A percentile compares a stretch with the other conserved stretches of the same genome.
phyloP scores from a whole-genome alignment of 306 rosid genomes.

The Vigna radiata region DNA sequence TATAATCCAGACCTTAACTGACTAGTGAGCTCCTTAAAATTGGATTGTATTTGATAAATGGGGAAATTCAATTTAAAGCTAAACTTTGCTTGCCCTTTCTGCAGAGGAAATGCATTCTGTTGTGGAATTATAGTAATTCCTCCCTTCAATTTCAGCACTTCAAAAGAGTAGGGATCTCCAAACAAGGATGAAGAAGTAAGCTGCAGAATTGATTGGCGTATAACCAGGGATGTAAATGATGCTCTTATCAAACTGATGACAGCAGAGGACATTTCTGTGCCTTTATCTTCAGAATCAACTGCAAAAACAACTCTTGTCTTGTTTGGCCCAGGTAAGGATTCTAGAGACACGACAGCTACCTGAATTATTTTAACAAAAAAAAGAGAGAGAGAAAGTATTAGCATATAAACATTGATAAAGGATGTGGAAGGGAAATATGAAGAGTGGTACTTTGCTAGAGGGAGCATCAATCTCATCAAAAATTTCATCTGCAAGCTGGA shows the following conservation, averaged over 20 bases:
- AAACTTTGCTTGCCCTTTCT: conserved; percentile 66
- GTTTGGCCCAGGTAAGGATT: conserved; percentile 57
- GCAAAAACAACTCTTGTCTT: conserved; percentile 73
- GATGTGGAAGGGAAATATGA: conserved; percentile 16
- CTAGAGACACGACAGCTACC: conserved; percentile 74
- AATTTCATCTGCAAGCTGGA: conserved; percentile 68
- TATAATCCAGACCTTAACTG: conserved; percentile 79
- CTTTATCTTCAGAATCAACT: conserved; percentile 57
- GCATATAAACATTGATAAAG: conserved; percentile 25
- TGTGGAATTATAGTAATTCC: conserved; percentile 79
- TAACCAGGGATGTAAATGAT: conserved; percentile 54
- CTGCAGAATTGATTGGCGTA: conserved; percentile 53
- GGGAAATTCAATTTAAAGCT: conserved; percentile 83
- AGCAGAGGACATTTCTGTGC: conserved; percentile 57
- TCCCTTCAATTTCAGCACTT: conserved; percentile 83
- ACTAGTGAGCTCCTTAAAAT: conserved; percentile 64
- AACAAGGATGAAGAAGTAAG: conserved; percentile 66
- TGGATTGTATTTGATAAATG: conserved; percentile 66
- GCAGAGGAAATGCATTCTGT: conserved; percentile 82
- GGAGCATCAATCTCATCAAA: conserved; percentile 66
- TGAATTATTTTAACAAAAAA: conserved; percentile 47
- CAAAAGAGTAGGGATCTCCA: conserved; percentile 64
- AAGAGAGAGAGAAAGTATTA: conserved; percentile 24
- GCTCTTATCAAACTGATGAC: conserved; percentile 65
- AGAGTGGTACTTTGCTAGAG: conserved; percentile 61